phyloP scores from a whole-genome alignment of 2,329 filamentous ascomycete species.

The Dothiorella sarmentorum region DNA sequence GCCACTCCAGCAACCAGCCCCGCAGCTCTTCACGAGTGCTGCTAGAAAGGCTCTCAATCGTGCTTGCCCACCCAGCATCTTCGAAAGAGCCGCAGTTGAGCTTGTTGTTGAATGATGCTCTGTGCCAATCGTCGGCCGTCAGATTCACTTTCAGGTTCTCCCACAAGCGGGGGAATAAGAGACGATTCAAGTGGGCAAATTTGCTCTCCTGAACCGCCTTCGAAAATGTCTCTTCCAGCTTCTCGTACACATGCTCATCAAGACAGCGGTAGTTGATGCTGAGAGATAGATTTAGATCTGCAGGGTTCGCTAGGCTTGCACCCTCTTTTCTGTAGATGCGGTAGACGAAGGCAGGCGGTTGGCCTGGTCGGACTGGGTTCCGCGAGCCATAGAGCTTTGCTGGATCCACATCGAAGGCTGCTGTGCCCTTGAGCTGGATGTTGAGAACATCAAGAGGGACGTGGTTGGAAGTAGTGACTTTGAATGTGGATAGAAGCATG shows the following conservation, averaged over 20 bases:
- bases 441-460: constrained; percentile 72
- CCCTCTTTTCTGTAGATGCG: constrained; percentile 61
- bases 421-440: constrained; percentile 67
- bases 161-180: constrained; percentile 52
- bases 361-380: constrained; percentile 71
- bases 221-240: constrained; percentile 46
- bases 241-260: constrained; percentile 64
- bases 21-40: constrained; percentile 43
- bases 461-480: constrained; percentile 73
- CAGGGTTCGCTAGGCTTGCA: constrained; percentile 24
- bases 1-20: constrained; percentile 56
- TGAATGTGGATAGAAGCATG: constrained; percentile 83
- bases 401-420: constrained; percentile 64
- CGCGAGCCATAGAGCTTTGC: constrained; percentile 40
- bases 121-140: constrained; percentile 50
- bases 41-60: constrained; percentile 50
- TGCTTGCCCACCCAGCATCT: constrained; percentile 52
- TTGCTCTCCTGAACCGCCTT: constrained; percentile 46
- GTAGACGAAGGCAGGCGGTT: constrained; percentile 78
- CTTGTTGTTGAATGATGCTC: constrained; percentile 52
- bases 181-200: constrained; percentile 45
- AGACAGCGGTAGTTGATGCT: constrained; percentile 73
- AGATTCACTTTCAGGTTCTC: constrained; percentile 45
- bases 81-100: constrained; percentile 51
- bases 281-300: constrained; percentile 55